Conservation (phyloP, 306 rosid species). For the Carpinus fangiana region DNA sequence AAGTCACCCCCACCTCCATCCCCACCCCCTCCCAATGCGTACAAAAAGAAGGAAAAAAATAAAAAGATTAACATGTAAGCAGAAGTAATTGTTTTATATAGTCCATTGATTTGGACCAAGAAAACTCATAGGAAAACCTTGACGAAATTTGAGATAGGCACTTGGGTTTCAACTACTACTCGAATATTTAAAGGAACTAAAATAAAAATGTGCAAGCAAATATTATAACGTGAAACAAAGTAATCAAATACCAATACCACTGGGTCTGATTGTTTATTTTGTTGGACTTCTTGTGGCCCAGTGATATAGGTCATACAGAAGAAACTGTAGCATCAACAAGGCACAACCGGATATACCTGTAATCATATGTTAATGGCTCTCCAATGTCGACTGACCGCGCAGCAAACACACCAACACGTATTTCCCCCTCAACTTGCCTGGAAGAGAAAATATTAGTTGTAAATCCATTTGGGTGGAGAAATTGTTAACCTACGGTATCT, state of each 20-base stretch:
- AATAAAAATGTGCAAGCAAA: neutral
- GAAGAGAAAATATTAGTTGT: conserved; percentile 17
- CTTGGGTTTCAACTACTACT: neutral
- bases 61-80: too few relatives aligned
- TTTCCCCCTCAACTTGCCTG: conserved; percentile 96
- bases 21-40: neutral
- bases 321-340: conserved; percentile 5
- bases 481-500: neutral
- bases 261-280: neutral
- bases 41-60: neutral
- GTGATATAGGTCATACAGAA: neutral
- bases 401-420: conserved; percentile 85
- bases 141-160: neutral
- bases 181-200: neutral
- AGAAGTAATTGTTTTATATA: neutral
- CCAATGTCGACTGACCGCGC: conserved; percentile 71
- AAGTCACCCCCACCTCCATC: neutral
- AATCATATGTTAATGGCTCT: conserved; percentile 85
- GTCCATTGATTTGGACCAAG: neutral
- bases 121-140: neutral
- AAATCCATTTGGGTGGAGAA: neutral
- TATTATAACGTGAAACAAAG: neutral
- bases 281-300: neutral
- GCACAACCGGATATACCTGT: conserved; percentile 53
- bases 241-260: neutral